Evolutionary conservation across 2,329 filamentous ascomycete species (phyloP), one percentile per base, ranked within the genome.

Genomic region (Pseudopyrenochaeta lycopersici): DNA sequence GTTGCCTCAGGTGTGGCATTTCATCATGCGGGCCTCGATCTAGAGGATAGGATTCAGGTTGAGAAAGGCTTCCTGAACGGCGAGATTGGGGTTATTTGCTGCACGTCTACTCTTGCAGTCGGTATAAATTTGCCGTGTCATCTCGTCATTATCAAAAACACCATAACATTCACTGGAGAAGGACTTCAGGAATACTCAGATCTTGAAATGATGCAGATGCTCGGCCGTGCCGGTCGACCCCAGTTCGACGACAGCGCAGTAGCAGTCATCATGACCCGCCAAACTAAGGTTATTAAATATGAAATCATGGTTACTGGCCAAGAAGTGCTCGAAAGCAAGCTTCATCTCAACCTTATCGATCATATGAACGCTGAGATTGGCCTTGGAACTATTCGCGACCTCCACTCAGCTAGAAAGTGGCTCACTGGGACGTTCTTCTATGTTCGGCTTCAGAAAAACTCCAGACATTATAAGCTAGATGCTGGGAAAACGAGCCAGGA

Each of bases 201-300:
- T 68, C 80, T 96, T 4, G 91, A 96, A 62, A 84, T 94, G 56
- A 94, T 94, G 88, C 91, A 96, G 66, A 96, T 96, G 91, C 84
- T 96, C 43, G 91, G 91, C 6, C 86, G 91, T 58, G 91, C 91
- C 45, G 91, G 92, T 1, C 82, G 91, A 17, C 91, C 92, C 5
- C 92, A 96, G 67, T 96, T 93, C 58, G 92, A 94, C 63, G 82
- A 86, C 44, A 90, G 80, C 52, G 91, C 90, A 2, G 83, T 87
- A 33, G 92, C 90, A 10, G 87, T 95, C 14, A 93, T 96, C 49
- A 85, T 96, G 78, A 95, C 91, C 0, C 84, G 85, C 20, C 78
- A 81, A n/a, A 78, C 86, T 4, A 89, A 88, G 44, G 84, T 85
- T 5, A 66, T 80, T 2, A 82, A 85, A 44, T 96, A 95, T 66